Base-by-base conservation (phyloP, 1,284 basidiomycete species). In the Irpex rosettiformis region DNA sequence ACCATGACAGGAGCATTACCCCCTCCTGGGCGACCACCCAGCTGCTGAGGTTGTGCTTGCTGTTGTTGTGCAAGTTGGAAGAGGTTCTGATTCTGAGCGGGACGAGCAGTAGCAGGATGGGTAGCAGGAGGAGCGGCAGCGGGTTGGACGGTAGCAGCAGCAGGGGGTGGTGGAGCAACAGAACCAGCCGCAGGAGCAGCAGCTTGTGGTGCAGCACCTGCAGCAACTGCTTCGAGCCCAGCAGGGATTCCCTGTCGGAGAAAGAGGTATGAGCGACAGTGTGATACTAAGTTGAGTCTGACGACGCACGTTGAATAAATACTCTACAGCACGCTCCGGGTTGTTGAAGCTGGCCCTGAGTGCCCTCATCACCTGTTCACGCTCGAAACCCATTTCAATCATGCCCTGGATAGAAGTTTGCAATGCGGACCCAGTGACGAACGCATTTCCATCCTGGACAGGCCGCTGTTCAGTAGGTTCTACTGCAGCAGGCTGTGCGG, bases 281-380 rank as follows among this genome's bases (percentile, higher is more conserved):
- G 53, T 24, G 48, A 45, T 21, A 60, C 16, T 52, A 22, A 54
- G 22, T 13, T 40, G 43, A 18, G 18, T 24, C n/a, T n/a, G n/a
- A n/a, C 16, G n/a, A 79, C 89, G 68, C 66, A 96, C 96, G 63
- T 73, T 97, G 85, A 98, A 91, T 54, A 99, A 79, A 75, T 99
- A 99, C 74, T 99, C 97, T 27, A 96, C 96, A 5, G 97, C 97
- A 47, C 97, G 86, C 69, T 99, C 96, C 1, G 97, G 94, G 75
- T 99, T 99, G 77, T 99, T 99, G 77, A 86, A 99, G 70, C 93
- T 96, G 22, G 96, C 96, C 60, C 93, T 84, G 73, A 99, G 75
- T 3, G 96, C 96, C 28, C 88, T 83, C 69, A 89, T 76, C 29
- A 98, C 93, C 69, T 95, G 84, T 1, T 95, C 93, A 37, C 89